These are phyloP conservation scores for Lepiota subincarnata DNA, from an alignment of 768 basidiomycete genomes.

Conservation along the genomic window DNA sequence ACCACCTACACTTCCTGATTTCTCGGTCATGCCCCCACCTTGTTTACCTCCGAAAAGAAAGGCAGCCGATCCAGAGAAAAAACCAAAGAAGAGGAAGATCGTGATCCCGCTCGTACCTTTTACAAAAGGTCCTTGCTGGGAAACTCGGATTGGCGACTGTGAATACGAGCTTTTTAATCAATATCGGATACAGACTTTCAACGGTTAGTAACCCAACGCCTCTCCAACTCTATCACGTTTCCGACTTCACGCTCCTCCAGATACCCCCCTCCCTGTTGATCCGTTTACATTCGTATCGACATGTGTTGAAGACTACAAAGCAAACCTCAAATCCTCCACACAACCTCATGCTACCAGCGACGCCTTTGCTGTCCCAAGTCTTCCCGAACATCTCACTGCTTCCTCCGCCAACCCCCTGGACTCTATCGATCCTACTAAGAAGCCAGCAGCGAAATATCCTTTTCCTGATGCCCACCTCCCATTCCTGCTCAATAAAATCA, in stretches of 20 bases:
- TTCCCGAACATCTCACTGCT: slow-evolving; percentile 26
- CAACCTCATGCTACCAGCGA: slow-evolving; percentile 19
- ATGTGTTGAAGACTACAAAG: slow-evolving; percentile 33
- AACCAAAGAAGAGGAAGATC: slow-evolving; percentile 70
- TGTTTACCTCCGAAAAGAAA: slow-evolving; percentile 56
- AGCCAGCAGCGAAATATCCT: slow-evolving; percentile 44
- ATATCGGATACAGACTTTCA: slow-evolving; percentile 79
- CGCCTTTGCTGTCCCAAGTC: slow-evolving; percentile 43
- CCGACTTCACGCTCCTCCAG: slow-evolving; percentile 32
- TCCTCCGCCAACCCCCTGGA: slow-evolving; percentile 12
- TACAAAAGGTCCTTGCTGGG: slow-evolving; percentile 81
- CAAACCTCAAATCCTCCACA: slow-evolving; percentile 21
- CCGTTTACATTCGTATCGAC: slow-evolving; percentile 72
- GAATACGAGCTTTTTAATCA: slow-evolving; percentile 65
- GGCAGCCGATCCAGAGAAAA: slow-evolving; percentile 47
- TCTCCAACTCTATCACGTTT: neutral
- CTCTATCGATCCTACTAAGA: slow-evolving; percentile 22
- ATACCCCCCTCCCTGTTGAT: slow-evolving; percentile 68
- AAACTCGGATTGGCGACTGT: slow-evolving; percentile 60
- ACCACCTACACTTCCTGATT: slow-evolving; percentile 31
- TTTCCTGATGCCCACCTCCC: slow-evolving; percentile 70
- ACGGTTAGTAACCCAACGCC: slow-evolving; percentile 48
- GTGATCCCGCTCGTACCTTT: slow-evolving; percentile 79
- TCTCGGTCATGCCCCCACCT: slow-evolving; percentile 17
- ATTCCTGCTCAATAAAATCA: slow-evolving; percentile 59